Evolutionary conservation across 2,329 filamentous ascomycete genomes (phyloP).

Genomic region (Metarhizium guizhouense): DNA sequence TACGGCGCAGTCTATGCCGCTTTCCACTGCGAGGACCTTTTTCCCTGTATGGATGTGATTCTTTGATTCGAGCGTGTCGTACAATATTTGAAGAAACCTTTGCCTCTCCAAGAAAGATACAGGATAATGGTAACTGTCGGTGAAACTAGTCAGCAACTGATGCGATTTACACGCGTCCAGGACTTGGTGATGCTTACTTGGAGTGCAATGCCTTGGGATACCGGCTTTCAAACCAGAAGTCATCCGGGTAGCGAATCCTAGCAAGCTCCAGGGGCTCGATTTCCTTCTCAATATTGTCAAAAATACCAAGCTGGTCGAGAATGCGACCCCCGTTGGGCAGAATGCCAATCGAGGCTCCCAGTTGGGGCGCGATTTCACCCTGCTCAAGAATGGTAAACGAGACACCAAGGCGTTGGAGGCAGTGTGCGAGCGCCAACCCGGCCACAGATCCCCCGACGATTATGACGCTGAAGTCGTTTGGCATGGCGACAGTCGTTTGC

Average conservation of each 20-base stretch:
- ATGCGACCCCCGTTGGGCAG: slow-evolving; percentile 33
- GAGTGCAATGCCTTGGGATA: slow-evolving; percentile 6
- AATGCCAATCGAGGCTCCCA: slow-evolving; percentile 39
- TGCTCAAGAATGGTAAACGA: slow-evolving; percentile 41
- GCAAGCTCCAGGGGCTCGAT: slow-evolving; percentile 8
- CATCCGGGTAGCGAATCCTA: slow-evolving; percentile 6
- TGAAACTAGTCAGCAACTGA: neutral
- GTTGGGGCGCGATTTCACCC: slow-evolving; percentile 31
- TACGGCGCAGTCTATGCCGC: neutral
- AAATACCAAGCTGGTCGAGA: slow-evolving; percentile 36
- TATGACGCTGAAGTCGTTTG: slow-evolving; percentile 9
- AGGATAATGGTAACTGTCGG: slow-evolving; percentile 18
- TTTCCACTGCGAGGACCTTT: slow-evolving; percentile 9
- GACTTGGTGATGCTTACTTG: slow-evolving; percentile 1
- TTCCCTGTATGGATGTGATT: slow-evolving; percentile 10
- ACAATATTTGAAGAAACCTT: slow-evolving; percentile 22
- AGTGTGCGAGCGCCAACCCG: slow-evolving; percentile 23
- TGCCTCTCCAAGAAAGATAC: slow-evolving; percentile 26
- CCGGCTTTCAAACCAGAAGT: slow-evolving; percentile 6
- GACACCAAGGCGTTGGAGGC: slow-evolving; percentile 33
- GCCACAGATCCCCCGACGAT: slow-evolving; percentile 40
- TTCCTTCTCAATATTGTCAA: slow-evolving; percentile 11
- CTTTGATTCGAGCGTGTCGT: slow-evolving; percentile 22
- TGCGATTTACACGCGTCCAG: neutral
- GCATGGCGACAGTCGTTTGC: neutral